Base-by-base conservation (phyloP, 805 yeast species). In the Myxozyma nipponensis region DNA sequence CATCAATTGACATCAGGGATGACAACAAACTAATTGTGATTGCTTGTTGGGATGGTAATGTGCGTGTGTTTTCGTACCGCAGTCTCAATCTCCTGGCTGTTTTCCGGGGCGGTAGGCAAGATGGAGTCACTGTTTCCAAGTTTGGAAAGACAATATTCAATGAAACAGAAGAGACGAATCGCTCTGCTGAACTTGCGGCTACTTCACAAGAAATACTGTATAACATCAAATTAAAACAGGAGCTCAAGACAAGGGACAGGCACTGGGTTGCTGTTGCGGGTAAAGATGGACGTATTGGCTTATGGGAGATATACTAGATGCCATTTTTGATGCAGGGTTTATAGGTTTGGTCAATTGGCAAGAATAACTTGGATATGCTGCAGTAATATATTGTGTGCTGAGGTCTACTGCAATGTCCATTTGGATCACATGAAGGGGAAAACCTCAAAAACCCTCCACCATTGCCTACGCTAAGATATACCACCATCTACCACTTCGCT, bases 251-350 rank as follows among this genome's bases (percentile, higher is more conserved):
- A 18, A 7, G 41, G 32, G 26, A 24, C n/a, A 26, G 46, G 13
- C 60, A 65, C 40, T 64, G 73, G 60, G 54, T 78, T 1, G 74
- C 78, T 3, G 71, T 73, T 1, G 84, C 79, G 0, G 79, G 76
- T 42, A 77, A 76, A 44, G 83, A 81, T 54, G 83, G 84, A 2
- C 68, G 79, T 2, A 68, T 81, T 1, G 70, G 69, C 10, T 63
- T 77, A 9, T 76, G 72, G 61, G 58, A 57, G n/a, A 40, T 57
- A 5, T 57, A 60, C n/a, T 47, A 41, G 32, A 9, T 28, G 7
- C 13, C 32, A 9, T 28, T 7, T 7, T 7, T 13, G 7, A 9
- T 9, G 13, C 13, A 9, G 32, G 32, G 13, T 9, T 28, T 28
- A 7, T 28, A 28, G 13, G 32, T 13, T 28, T 7, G 13, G 32